phyloP scores from a whole-genome alignment of 2,329 filamentous ascomycete genomes.

The Colletotrichum lini region DNA sequence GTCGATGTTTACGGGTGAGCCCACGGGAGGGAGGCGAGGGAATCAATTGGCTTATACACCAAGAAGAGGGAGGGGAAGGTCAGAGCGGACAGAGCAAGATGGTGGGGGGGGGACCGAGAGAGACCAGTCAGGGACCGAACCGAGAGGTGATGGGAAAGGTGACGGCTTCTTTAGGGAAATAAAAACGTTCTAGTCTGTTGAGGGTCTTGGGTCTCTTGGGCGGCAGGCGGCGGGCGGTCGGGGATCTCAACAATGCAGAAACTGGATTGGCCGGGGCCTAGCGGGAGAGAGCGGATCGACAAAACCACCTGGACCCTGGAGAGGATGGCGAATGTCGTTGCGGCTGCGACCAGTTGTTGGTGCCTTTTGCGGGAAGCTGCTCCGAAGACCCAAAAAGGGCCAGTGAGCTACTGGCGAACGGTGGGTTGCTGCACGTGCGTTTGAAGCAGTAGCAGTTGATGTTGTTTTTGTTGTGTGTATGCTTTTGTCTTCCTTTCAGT shows the following conservation, averaged over 20 bases:
- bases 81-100: background rate
- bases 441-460: background rate
- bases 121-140: constrained; percentile 5
- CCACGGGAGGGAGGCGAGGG: constrained; percentile 41
- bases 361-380: background rate
- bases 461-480: background rate
- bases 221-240: constrained; percentile 15
- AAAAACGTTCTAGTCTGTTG: constrained; percentile 38
- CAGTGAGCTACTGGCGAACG: background rate
- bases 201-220: constrained; percentile 27
- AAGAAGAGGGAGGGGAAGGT: background rate
- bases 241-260: constrained; percentile 39
- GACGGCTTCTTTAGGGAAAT: constrained; percentile 31
- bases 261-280: constrained; percentile 33
- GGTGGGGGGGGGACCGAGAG: background rate
- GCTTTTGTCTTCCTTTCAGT: background rate
- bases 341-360: background rate
- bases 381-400: background rate
- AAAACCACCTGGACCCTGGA: constrained; percentile 34
- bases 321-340: constrained; percentile 9
- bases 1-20: constrained; percentile 24
- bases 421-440: constrained; percentile 7
- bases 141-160: background rate
- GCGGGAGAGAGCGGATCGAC: constrained; percentile 27
- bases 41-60: constrained; percentile 39